These are phyloP conservation scores for Biancaea sappan DNA, from an alignment of 306 rosid genomes.

Conservation along the genomic window DNA sequence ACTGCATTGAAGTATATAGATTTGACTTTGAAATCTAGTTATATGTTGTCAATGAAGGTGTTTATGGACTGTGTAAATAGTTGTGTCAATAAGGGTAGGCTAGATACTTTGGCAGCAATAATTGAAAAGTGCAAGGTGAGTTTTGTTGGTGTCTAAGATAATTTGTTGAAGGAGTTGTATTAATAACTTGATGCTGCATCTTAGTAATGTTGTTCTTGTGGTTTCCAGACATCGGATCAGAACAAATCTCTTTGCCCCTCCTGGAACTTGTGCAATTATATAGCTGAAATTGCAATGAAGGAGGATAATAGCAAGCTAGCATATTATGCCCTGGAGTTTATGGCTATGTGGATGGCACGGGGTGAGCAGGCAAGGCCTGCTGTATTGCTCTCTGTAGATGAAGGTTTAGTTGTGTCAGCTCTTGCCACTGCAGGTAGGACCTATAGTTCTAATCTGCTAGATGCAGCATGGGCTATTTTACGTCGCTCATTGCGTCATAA, in stretches of 20 bases:
- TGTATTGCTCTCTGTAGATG: conserved; percentile 66
- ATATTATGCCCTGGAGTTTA: conserved; percentile 70
- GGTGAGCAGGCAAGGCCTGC: conserved; percentile 79
- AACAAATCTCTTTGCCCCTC: conserved; percentile 96
- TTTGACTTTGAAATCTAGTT: conserved; percentile 69
- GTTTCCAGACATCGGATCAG: conserved; percentile 73
- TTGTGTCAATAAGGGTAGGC: conserved; percentile 64
- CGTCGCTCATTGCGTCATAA: conserved; percentile 71
- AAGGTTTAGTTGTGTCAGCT: conserved; percentile 79
- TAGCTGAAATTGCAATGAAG: conserved; percentile 67
- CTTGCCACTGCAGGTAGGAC: conserved; percentile 84
- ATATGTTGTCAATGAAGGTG: conserved; percentile 56
- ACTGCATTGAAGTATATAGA: conserved; percentile 76
- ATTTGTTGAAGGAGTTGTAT: conserved; percentile 10
- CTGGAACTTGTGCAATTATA: conserved; percentile 67
- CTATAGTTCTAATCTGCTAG: conserved; percentile 62
- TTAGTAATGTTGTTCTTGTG: conserved; percentile 29
- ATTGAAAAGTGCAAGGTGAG: conserved; percentile 87
- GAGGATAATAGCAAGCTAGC: conserved; percentile 84
- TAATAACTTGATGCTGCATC: conserved; percentile 30
- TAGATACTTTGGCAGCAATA: conserved; percentile 72
- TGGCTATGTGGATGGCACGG: conserved; percentile 85
- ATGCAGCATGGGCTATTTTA: conserved; percentile 87
- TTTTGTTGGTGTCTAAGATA: conserved; percentile 26
- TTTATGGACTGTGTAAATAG: conserved; percentile 59